Evolutionary conservation across 1,284 basidiomycete genomes (phyloP).

Genomic region (Athelia sp.): DNA sequence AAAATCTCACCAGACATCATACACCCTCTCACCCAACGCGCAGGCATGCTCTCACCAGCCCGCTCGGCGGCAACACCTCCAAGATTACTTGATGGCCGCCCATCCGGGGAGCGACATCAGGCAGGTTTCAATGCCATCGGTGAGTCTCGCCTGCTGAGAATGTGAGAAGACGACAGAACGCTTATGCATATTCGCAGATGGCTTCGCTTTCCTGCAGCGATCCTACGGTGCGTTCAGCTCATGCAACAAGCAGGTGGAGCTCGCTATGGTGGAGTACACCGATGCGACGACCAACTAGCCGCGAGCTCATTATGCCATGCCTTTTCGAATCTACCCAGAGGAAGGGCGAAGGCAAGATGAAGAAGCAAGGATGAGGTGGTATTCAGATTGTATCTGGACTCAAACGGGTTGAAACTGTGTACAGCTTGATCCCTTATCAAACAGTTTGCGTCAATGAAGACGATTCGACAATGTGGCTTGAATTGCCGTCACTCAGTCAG

Average conservation of each 20-base stretch:
- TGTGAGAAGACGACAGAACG: conserved; percentile 3
- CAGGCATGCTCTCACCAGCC: conserved; percentile 46
- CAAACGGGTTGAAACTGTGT: too few relatives aligned
- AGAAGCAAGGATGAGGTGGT: too few relatives aligned
- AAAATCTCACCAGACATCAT: conserved; percentile 23
- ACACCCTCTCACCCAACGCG: conserved; percentile 49
- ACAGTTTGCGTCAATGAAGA: too few relatives aligned
- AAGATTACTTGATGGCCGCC: conserved; percentile 49
- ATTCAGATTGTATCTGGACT: too few relatives aligned
- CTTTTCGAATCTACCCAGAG: background rate
- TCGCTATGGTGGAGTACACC: conserved; percentile 33
- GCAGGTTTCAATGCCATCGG: conserved; percentile 35
- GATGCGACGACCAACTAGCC: conserved; percentile 27
- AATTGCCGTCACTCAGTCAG: too few relatives aligned
- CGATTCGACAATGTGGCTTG: too few relatives aligned
- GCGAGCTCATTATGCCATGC: background rate
- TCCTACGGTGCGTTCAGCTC: conserved; percentile 38
- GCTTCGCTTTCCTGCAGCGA: conserved; percentile 36
- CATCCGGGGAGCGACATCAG: conserved; percentile 41
- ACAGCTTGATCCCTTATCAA: too few relatives aligned
- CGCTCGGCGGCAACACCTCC: conserved; percentile 40
- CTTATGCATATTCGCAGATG: conserved; percentile 21
- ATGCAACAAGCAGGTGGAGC: conserved; percentile 31
- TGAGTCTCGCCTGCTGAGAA: conserved; percentile 19
- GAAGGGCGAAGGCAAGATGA: too few relatives aligned